phyloP scores from a whole-genome alignment of 2,329 filamentous ascomycete species.

The Trichoderma sp. region DNA sequence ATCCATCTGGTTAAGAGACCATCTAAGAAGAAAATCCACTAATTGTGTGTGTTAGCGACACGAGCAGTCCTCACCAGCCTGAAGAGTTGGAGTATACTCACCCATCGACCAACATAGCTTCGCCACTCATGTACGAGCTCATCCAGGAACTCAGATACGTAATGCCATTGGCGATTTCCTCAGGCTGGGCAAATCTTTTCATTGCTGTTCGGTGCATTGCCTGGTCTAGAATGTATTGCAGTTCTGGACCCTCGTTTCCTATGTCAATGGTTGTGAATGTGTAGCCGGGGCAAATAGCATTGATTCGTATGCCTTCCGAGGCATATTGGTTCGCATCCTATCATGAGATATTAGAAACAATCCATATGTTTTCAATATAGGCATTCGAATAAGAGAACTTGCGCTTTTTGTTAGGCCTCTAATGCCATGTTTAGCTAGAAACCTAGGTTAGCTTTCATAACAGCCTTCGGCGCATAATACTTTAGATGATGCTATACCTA shows the following conservation, averaged over 20 bases:
- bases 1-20: too few species aligned
- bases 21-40: too few species aligned
- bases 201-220: not conserved
- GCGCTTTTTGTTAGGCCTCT: not conserved
- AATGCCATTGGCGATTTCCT: not conserved
- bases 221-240: not conserved
- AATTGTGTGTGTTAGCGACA: too few species aligned
- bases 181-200: not conserved
- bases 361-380: not conserved
- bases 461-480: too few species aligned
- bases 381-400: not conserved
- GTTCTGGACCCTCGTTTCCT: not conserved
- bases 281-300: not conserved
- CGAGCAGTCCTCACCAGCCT: too few species aligned
- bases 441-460: not conserved
- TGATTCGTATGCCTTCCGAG: not conserved
- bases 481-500: not conserved
- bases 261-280: not conserved
- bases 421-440: not conserved
- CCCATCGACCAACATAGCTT: slow-evolving; percentile 1
- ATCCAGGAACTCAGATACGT: not conserved
- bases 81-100: not conserved
- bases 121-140: slow-evolving; percentile 11
- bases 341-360: not conserved
- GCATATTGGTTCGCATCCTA: slow-evolving; percentile 9